Evolutionary conservation across 73 alveolate species (phyloP).

Genomic region (Paraurostyla sp.): DNA sequence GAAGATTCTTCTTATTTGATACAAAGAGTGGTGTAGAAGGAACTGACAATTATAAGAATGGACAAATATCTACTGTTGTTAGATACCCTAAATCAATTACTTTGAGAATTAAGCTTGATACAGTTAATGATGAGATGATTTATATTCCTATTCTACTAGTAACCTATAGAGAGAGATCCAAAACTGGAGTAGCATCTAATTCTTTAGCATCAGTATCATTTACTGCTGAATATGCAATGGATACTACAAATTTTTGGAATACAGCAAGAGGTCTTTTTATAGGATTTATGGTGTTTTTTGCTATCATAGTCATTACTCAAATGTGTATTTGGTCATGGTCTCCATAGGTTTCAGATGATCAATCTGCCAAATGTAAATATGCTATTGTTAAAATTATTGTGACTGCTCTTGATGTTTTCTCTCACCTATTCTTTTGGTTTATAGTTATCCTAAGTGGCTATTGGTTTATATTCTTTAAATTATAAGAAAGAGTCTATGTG

Average conservation of each 20-base stretch:
- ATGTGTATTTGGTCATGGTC: conserved; percentile 82
- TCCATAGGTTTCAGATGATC: conserved; percentile 58
- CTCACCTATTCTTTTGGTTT: conserved; percentile 89
- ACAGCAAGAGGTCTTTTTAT: conserved; percentile 63
- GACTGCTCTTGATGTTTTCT: conserved; percentile 79
- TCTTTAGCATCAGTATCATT: conserved; percentile 59
- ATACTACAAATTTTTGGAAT: conserved; percentile 64
- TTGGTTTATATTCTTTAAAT: conserved; percentile 92
- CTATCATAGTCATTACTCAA: conserved; percentile 71
- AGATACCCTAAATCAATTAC: conserved; percentile 63
- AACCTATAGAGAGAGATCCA: conserved; percentile 47
- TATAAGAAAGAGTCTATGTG: conserved; percentile 85
- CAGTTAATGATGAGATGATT: conserved; percentile 66
- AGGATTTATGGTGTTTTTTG: conserved; percentile 54
- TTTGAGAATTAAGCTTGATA: conserved; percentile 62
- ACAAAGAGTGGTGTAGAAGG: conserved; percentile 79
- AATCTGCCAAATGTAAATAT: background rate
- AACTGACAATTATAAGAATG: conserved; percentile 51
- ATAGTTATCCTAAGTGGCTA: conserved; percentile 88
- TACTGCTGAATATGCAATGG: conserved; percentile 72
- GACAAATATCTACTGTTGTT: conserved; percentile 69
- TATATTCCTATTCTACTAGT: conserved; percentile 74
- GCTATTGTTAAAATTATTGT: conserved; percentile 63
- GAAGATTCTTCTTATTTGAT: conserved; percentile 82
- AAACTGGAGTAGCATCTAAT: background rate